A percentile compares a stretch with the other conserved stretches of the same genome.
phyloP scores from a whole-genome alignment of 1,284 basidiomycete species.

The Tilletia setariae region DNA sequence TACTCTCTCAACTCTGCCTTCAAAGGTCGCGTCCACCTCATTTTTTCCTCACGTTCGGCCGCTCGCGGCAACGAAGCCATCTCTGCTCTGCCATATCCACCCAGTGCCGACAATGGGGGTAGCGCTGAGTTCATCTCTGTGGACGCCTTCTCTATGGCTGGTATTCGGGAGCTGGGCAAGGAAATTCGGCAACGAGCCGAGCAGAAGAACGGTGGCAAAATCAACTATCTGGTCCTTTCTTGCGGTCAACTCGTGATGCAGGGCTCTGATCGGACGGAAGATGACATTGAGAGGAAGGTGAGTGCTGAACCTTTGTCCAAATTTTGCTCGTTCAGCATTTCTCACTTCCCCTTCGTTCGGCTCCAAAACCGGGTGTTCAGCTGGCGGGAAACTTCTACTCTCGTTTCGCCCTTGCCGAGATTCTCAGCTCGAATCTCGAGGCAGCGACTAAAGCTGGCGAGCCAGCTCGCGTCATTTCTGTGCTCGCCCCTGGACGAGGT shows the following conservation, averaged over 20 bases:
- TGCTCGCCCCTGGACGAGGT: constrained; percentile 5
- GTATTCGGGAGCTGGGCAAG: neutral
- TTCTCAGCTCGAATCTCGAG: neutral
- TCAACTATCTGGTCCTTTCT: constrained; percentile 6
- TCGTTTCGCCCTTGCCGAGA: constrained; percentile 2
- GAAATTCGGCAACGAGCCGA: neutral
- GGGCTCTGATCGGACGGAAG: constrained; percentile 7
- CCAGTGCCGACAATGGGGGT: neutral
- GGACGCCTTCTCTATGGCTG: neutral
- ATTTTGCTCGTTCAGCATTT: no score
- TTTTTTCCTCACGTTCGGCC: neutral
- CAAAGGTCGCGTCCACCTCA: constrained; percentile 1
- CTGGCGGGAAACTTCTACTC: constrained; percentile 8
- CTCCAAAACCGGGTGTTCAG: neutral
- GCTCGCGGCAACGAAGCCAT: neutral
- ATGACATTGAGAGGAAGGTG: constrained; percentile 5
- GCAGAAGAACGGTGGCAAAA: neutral
- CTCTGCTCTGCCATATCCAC: neutral
- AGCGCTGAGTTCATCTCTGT: constrained; percentile 7
- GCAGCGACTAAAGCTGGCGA: neutral
- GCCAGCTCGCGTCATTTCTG: neutral
- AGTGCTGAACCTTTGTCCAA: no score
- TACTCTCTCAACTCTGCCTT: constrained; percentile 5
- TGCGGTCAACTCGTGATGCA: constrained; percentile 9
- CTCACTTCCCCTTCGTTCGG: no score